Base-by-base conservation (phyloP, 2,329 filamentous ascomycete species). In the Albifimbria verrucaria region DNA sequence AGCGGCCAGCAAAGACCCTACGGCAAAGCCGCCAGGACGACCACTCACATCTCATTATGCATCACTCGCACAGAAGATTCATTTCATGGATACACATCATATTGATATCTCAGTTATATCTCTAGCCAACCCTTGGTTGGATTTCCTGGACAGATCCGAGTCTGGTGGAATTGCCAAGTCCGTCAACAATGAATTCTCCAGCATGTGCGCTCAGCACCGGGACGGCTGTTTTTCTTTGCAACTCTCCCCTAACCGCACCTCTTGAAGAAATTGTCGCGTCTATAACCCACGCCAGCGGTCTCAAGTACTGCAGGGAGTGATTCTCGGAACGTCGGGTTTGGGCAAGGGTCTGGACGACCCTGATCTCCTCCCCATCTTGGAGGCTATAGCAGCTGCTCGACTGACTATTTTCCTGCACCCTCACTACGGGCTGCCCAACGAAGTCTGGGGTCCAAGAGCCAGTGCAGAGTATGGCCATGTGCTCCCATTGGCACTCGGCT, bases 61-160 rank as follows among this genome's bases (percentile, higher is more conserved):
- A 57, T 89, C 90, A 44, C 86, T 96, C 53, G 73, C 77, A 17
- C 80, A 90, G 61, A 97, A 96, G 66, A 78, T 96, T 15, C 79
- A 83, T 48, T 96, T 97, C 73, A 97, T 97, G 92, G 80, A 91
- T 68, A 82, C 79, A 17, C 92, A 97, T 72, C 76, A 76, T 50
- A 96, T 97, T 67, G 82, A 88, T 69, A 85, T 88, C 58, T 94
- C 89, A 1, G 89, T 96, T 49, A 85, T 97, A 57, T 94, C 90
- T 1, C 83, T 96, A 21, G 92, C 92, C 15, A 97, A 97, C 65
- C 92, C 92, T 0, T 97, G 92, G 92, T 80, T 97, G 2, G 92
- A 97, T 71, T 97, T 96, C 66, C 72, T 96, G 0, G 67, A 76
- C 10, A 66, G 82, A 0, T 68, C 75, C 4, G 81, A 87, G 58